Evolutionary conservation across 2,329 filamentous ascomycete genomes (phyloP), one percentile per base, ranked within the genome.

Genomic region (Proliferodiscus dingleyae): DNA sequence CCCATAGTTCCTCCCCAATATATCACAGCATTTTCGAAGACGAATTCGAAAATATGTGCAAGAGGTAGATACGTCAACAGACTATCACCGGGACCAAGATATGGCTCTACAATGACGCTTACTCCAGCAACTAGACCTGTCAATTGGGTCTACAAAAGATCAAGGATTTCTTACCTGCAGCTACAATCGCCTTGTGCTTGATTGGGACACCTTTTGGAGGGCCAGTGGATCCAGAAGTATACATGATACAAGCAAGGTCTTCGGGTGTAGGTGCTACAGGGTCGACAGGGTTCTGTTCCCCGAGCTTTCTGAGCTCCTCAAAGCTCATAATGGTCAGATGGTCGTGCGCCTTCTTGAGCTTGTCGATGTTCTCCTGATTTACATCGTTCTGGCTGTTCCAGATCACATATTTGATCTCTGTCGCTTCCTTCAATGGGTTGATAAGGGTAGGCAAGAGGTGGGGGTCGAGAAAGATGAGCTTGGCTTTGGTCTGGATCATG

Each of bases 21-120:
- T 50, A 98, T 69, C 47, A 86, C 88, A 6, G 91, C 74, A 65
- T 95, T 96, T 70, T 98, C 93, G 55, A 98, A 88, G 48, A 91
- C 86, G 67, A 95, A 93, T 68, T 98, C 93, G 60, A 98, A 82
- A 60, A 97, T 97, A 64, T 98, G 93, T 2, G 93, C 90, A 43
- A 95, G 82, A 2, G 93, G 93, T 11, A 98, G 80, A 67, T 97
- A 98, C 18, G 90, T 89, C 37, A 98, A 77, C 34, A 97, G 74
- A 37, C 78, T 78, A 58, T 98, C 93, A 37, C 77, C 80, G 47
- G 85, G 81, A 49, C 83, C 84, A 40, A 97, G 79, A 60, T 85
- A 85, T 47, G 84, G 81, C 18, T 86, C 87, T 38, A 97, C 82
- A 51, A 88, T 82, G 33, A 78, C 77, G 61, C 84, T 80, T 37